A percentile compares a stretch with the other conserved stretches of the same genome.
These are phyloP conservation scores for Byssochlamys sp. DNA, from an alignment of 2,329 filamentous ascomycete genomes.

Conservation along the genomic window DNA sequence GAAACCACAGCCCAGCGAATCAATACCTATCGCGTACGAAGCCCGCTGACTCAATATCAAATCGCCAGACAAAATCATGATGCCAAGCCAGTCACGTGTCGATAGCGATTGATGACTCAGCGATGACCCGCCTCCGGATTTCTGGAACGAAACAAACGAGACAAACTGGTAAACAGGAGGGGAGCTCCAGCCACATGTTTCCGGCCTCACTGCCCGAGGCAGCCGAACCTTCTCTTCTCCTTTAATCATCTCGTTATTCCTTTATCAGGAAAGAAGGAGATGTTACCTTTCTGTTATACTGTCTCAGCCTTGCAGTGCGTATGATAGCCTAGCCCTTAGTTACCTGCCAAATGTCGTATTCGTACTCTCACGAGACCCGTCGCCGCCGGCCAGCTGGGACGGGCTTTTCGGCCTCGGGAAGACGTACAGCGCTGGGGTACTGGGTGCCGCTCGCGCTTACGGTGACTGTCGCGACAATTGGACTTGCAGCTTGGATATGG, in stretches of 20 bases:
- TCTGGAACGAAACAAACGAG: constrained; percentile 15
- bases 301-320: not conserved
- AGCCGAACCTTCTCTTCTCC: constrained; percentile 16
- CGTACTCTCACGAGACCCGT: constrained; percentile 27
- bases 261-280: constrained; percentile 16
- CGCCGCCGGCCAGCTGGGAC: constrained; percentile 28
- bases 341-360: constrained; percentile 31
- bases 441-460: constrained; percentile 85
- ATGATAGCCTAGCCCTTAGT: constrained; percentile 10
- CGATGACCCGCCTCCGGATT: constrained; percentile 16
- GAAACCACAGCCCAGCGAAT: not conserved
- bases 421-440: constrained; percentile 48
- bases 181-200: constrained; percentile 33
- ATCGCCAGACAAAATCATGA: not conserved
- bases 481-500: constrained; percentile 86
- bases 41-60: not conserved
- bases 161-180: constrained; percentile 23
- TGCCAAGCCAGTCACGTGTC: constrained; percentile 15
- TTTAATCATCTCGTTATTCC: constrained; percentile 8
- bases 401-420: constrained; percentile 34
- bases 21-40: not conserved
- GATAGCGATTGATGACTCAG: constrained; percentile 13
- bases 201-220: constrained; percentile 24
- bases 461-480: constrained; percentile 75
- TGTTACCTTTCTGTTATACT: constrained; percentile 16